phyloP scores from a whole-genome alignment of 2,329 filamentous ascomycete genomes.

The Apiospora marii region DNA sequence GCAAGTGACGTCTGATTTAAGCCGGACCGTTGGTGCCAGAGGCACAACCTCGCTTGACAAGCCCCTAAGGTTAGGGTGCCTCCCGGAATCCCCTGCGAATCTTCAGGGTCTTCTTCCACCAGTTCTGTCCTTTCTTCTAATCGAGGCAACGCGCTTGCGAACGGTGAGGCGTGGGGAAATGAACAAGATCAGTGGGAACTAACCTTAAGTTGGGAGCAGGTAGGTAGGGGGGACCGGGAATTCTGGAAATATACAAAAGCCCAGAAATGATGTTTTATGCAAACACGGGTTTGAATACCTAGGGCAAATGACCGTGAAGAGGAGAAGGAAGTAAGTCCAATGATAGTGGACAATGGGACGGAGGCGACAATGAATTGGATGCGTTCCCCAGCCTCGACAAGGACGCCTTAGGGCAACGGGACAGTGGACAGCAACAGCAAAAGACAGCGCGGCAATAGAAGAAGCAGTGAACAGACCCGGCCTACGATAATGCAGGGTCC shows the following conservation, averaged over 20 bases:
- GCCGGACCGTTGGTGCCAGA: constrained; percentile 15
- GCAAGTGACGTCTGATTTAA: background rate
- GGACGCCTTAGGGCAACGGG: constrained; percentile 19
- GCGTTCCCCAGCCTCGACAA: background rate
- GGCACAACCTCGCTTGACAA: constrained; percentile 1
- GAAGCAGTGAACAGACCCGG: constrained; percentile 2
- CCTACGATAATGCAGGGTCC: constrained; percentile 8
- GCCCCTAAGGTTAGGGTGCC: background rate
- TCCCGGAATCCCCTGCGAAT: background rate
- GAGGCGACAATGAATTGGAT: background rate
- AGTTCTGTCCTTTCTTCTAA: background rate
- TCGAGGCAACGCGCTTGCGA: background rate
- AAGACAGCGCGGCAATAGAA: background rate
- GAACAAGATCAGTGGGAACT: background rate
- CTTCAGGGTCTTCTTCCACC: background rate
- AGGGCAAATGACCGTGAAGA: background rate
- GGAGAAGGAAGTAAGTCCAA: background rate
- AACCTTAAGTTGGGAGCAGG: background rate
- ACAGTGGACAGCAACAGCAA: constrained; percentile 8
- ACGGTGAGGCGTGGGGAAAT: background rate
- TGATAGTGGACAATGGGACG: background rate
- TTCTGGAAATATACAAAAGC: background rate
- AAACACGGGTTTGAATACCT: background rate
- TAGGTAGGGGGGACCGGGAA: background rate
- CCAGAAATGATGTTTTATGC: background rate